phyloP scores from a whole-genome alignment of 257 asterid genomes.

The Prunella vulgaris region DNA sequence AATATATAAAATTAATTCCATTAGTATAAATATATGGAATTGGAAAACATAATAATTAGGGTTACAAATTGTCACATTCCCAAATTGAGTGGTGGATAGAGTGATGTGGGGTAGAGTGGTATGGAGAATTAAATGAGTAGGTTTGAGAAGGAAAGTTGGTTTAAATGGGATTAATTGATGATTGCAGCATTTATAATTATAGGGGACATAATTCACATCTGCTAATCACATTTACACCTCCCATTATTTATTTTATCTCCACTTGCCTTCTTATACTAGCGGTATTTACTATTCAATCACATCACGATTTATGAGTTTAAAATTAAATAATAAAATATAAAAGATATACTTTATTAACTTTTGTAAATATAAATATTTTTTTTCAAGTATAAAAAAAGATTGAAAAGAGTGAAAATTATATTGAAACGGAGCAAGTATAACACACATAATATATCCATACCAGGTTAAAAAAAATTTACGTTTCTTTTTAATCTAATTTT shows the following conservation, averaged over 20 bases:
- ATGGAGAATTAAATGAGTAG: conserved; percentile 32
- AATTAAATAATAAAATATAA: too few species aligned
- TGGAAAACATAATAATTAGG: neutral
- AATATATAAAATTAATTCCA: too few species aligned
- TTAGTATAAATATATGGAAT: neutral
- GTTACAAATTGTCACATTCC: neutral
- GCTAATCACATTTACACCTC: neutral
- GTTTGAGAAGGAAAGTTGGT: conserved; percentile 26
- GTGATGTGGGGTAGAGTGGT: conserved; percentile 19
- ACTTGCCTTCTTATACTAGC: neutral
- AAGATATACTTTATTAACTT: too few species aligned
- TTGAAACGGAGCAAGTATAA: too few species aligned
- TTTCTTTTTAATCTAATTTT: too few species aligned
- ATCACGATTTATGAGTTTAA: too few species aligned
- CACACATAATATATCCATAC: too few species aligned
- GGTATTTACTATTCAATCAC: too few species aligned
- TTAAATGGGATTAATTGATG: conserved; percentile 31
- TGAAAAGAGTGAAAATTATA: too few species aligned
- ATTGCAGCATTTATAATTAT: conserved; percentile 28
- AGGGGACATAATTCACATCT: conserved; percentile 18
- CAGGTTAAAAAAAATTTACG: too few species aligned
- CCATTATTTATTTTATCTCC: neutral
- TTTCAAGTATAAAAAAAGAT: too few species aligned
- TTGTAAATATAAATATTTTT: too few species aligned
- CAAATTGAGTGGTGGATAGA: conserved; percentile 8